Percentiles rank a stretch among this genome's conserved stretches.
phyloP scores from a whole-genome alignment of 805 yeast species.

The Starmerella tilneyi region DNA sequence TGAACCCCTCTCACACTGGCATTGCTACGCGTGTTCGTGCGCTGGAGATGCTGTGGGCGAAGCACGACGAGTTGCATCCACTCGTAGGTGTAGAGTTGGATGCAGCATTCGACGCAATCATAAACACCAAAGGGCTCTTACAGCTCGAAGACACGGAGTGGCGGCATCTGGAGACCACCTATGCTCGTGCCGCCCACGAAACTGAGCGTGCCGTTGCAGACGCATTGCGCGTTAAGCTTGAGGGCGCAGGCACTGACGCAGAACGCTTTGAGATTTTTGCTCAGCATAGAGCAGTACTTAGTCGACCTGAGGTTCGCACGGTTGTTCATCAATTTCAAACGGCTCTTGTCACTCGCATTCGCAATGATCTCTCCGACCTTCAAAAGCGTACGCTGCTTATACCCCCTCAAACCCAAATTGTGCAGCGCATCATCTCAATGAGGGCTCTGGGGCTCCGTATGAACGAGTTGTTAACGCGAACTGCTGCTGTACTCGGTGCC shows the following conservation, averaged over 20 bases:
- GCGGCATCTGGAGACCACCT: conserved; percentile 36
- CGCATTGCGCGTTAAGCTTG: background rate
- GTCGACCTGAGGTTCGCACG: conserved; percentile 45
- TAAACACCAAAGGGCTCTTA: background rate
- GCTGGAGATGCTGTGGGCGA: conserved; percentile 39
- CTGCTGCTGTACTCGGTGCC: conserved; percentile 46
- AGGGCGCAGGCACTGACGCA: conserved; percentile 25
- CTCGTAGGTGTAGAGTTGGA: conserved; percentile 6
- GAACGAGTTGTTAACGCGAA: conserved; percentile 34
- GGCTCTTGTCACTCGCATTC: conserved; percentile 39
- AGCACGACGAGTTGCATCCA: conserved; percentile 35
- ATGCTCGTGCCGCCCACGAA: conserved; percentile 36
- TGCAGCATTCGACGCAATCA: conserved; percentile 5
- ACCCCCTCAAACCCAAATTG: conserved; percentile 20
- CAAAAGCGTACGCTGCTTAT: background rate
- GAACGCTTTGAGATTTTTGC: conserved; percentile 47
- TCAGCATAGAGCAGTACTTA: conserved; percentile 40
- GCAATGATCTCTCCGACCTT: conserved; percentile 7
- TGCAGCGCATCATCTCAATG: conserved; percentile 39
- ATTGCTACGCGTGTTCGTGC: conserved; percentile 39
- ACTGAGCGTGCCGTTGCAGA: conserved; percentile 33
- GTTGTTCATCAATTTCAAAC: conserved; percentile 53
- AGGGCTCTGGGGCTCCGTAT: conserved; percentile 42
- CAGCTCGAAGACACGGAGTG: conserved; percentile 28
- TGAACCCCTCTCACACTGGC: conserved; percentile 38